phyloP scores from a whole-genome alignment of 2,329 filamentous ascomycete species.

The Fusarium citri region DNA sequence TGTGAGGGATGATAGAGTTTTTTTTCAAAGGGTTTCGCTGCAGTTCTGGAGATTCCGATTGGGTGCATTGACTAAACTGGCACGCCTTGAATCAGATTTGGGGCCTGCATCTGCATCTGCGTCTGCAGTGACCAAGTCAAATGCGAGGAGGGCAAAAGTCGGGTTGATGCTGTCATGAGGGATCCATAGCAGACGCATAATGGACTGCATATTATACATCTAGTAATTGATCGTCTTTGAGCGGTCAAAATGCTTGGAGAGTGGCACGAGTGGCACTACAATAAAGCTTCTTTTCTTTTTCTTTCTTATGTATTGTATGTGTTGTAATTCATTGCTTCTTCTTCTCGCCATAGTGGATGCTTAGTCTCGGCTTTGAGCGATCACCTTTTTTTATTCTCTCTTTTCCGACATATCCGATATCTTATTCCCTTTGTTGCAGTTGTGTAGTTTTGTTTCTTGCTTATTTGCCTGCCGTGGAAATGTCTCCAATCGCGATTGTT shows the following conservation, averaged over 20 bases:
- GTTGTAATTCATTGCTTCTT: constrained; percentile 20
- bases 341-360: background rate
- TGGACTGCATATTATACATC: constrained; percentile 4
- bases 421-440: background rate
- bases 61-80: constrained; percentile 22
- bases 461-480: background rate
- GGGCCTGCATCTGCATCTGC: constrained; percentile 4
- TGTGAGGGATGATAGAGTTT: constrained; percentile 28
- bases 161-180: constrained; percentile 9
- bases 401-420: background rate
- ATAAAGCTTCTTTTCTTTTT: background rate
- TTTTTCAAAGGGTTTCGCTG: constrained; percentile 2
- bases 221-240: constrained; percentile 17
- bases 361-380: background rate
- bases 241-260: background rate
- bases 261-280: background rate
- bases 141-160: constrained; percentile 10
- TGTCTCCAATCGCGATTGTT: background rate
- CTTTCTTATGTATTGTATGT: constrained; percentile 5
- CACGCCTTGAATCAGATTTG: constrained; percentile 25
- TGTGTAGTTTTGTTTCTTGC: background rate
- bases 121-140: background rate
- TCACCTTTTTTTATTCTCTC: background rate
- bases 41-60: constrained; percentile 14
- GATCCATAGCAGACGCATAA: constrained; percentile 17